phyloP scores from a whole-genome alignment of 2,329 filamentous ascomycete genomes.

The Penicillium sp. region DNA sequence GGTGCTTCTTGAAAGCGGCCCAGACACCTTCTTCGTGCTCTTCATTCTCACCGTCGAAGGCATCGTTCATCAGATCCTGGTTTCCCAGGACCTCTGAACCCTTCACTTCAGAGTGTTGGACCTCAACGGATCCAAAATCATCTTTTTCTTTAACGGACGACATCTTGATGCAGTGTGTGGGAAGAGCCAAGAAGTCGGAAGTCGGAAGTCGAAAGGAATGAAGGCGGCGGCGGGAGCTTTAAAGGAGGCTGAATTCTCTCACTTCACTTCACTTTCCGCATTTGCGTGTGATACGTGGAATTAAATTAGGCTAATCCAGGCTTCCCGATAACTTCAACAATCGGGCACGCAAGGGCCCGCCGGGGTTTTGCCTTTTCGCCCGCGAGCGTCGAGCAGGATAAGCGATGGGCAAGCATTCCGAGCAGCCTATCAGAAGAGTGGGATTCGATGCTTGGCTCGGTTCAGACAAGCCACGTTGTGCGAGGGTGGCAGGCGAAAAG shows the following conservation, averaged over 20 bases:
- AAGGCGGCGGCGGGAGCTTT: neutral
- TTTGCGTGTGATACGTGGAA: conserved; percentile 3
- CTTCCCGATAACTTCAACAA: neutral
- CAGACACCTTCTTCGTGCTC: conserved; percentile 48
- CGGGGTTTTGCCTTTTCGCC: neutral
- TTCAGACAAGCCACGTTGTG: too few species aligned
- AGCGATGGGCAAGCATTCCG: neutral
- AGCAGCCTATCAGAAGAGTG: neutral
- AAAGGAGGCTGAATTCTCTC: neutral
- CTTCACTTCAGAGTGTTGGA: conserved; percentile 25
- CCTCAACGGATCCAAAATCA: neutral
- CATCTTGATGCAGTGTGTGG: conserved; percentile 1
- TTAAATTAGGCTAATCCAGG: neutral
- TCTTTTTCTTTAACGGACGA: neutral
- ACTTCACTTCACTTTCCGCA: neutral
- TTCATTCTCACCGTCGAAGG: conserved; percentile 46
- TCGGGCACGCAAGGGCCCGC: neutral
- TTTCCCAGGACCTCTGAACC: conserved; percentile 41
- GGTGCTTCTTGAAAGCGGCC: conserved; percentile 43
- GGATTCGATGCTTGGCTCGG: neutral
- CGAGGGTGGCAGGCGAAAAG: too few species aligned
- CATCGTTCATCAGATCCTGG: conserved; percentile 43
- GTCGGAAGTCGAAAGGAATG: neutral
- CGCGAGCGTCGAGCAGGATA: neutral
- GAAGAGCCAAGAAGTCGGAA: neutral